Percentiles rank a stretch among this genome's conserved stretches.
These are phyloP conservation scores for Chenopodium quinoa DNA, from an alignment of 148 eudicot genomes.

Conservation along the genomic window DNA sequence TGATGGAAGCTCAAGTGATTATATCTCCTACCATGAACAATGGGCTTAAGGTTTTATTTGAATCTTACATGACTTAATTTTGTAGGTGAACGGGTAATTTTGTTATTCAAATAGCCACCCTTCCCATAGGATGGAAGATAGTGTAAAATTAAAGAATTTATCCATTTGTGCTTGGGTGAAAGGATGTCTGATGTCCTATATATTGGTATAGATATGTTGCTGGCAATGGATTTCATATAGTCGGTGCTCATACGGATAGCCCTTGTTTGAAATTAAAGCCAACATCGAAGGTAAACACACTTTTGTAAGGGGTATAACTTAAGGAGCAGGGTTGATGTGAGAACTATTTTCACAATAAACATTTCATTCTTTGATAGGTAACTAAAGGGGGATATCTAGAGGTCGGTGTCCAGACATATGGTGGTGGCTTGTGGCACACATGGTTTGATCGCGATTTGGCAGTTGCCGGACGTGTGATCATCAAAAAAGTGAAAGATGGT, in stretches of 20 bases:
- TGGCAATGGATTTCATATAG: conserved; percentile 82
- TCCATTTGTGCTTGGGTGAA: conserved; percentile 1
- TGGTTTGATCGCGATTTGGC: conserved; percentile 97
- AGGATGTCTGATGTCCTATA: conserved; percentile 15
- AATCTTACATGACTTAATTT: neutral
- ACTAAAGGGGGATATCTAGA: conserved; percentile 85
- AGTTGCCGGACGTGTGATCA: conserved; percentile 83
- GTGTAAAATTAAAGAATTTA: neutral
- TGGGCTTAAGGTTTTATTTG: neutral
- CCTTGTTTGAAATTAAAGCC: conserved; percentile 96
- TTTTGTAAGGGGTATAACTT: neutral
- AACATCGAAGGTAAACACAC: conserved; percentile 62
- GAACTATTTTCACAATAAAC: neutral
- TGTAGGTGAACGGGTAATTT: neutral
- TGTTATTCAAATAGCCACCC: neutral
- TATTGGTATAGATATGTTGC: conserved; percentile 64
- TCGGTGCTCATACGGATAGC: conserved; percentile 98
- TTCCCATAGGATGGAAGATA: neutral
- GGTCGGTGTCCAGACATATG: conserved; percentile 92
- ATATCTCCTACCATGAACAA: neutral
- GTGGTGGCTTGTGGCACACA: conserved; percentile 97
- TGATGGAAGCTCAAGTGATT: neutral
- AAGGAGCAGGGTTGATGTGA: conserved; percentile 4
- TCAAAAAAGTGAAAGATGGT: conserved; percentile 64
- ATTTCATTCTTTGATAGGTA: conserved; percentile 42